Base-by-base conservation (phyloP, 441 rosid species). In the Pelargonium cotyledonis region DNA sequence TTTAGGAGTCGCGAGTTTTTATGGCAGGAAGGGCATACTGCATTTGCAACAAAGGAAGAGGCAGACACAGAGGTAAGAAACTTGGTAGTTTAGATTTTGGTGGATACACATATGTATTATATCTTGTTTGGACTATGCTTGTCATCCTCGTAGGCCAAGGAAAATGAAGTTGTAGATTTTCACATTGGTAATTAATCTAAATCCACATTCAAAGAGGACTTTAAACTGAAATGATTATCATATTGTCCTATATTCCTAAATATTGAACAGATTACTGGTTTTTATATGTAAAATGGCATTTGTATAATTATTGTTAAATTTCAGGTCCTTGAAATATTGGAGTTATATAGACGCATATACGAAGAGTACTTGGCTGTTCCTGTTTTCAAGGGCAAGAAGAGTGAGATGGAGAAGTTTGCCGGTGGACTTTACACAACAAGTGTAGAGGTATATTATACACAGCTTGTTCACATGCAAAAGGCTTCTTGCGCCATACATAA, bases 11-110 rank as follows among this genome's bases (percentile, higher is more conserved):
- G 99, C 57, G 98, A 95, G 70, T 95, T 95, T 72, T 91, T 92
- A 21, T 95, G 98, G 99, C 99, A 95, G 81, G 99, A 90, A 85
- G 99, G 98, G 40, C 98, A 95, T 78, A 90, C 99, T 79, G 99
- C 97, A 64, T 95, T 89, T 63, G 98, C 99, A 73, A 83, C 97
- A 21, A 85, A 88, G 78, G 85, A 76, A 71, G 99, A 95, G 80
- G 97, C 99, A 65, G 99, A 95, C 80, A 80, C 80, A 65, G 99
- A 95, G 98, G 99, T 90, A 73, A 58, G 71, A 40, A 65, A 65
- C 49, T 29, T 58, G 10, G 40, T 2, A 35, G 40, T 35, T 35
- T 35, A 35, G 40, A 35, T 35, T 35, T 35, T 35, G 6, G 40
- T 4, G 40, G 40, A 35, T 35, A 35, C 40, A 35, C 40, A 4